Evolutionary conservation across 2,329 filamentous ascomycete species (phyloP).

Genomic region (Penicillium rolfsii): DNA sequence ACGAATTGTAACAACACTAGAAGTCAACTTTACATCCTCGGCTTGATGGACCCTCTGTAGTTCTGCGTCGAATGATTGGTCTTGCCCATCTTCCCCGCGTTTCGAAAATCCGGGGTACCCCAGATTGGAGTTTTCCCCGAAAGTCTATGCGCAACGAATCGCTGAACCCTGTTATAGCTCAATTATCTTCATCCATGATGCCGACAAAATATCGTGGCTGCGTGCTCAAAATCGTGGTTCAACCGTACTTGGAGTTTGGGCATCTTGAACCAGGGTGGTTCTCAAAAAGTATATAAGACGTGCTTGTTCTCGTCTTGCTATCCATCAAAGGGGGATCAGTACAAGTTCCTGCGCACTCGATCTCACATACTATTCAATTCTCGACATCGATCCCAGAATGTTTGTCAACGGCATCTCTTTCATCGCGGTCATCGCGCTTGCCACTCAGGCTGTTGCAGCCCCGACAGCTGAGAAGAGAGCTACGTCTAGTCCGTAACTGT

Average conservation of each 20-base stretch:
- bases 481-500: slow-evolving; percentile 17
- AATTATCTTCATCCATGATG: background rate
- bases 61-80: background rate
- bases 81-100: background rate
- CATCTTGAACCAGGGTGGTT: background rate
- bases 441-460: slow-evolving; percentile 15
- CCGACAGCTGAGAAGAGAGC: slow-evolving; percentile 21
- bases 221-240: background rate
- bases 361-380: background rate
- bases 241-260: background rate
- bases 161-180: slow-evolving; percentile 5
- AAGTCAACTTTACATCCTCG: slow-evolving; percentile 4
- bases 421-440: slow-evolving; percentile 10
- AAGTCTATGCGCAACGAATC: slow-evolving; percentile 7
- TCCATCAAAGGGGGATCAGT: background rate
- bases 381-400: slow-evolving; percentile 8
- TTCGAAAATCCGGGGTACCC: slow-evolving; percentile 1
- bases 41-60: background rate
- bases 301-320: background rate
- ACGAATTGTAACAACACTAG: background rate
- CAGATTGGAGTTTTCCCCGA: slow-evolving; percentile 9
- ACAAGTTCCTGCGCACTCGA: background rate
- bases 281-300: background rate
- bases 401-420: slow-evolving; percentile 10
- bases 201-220: background rate